Conservation (phyloP, 2,329 filamentous ascomycete species). For the Setomelanomma holmii region DNA sequence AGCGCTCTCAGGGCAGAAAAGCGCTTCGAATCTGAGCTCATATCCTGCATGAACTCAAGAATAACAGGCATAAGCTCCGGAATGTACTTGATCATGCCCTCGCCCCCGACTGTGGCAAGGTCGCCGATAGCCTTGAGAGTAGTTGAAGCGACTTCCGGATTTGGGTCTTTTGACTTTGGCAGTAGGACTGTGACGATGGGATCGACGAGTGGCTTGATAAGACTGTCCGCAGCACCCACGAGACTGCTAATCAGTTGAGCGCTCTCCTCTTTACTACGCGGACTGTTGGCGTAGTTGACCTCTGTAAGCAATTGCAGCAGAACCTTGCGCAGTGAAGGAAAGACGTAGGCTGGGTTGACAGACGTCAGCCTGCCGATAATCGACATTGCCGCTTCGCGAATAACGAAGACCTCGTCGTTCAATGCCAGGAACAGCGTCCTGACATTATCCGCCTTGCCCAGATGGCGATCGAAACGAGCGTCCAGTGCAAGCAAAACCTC, state of each 20-base stretch:
- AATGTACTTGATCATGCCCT: conserved; percentile 92
- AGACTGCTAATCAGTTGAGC: conserved; percentile 91
- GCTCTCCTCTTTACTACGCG: conserved; percentile 95
- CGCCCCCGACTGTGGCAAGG: conserved; percentile 89
- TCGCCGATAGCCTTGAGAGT: conserved; percentile 96
- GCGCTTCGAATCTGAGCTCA: conserved; percentile 87
- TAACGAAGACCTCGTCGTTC: conserved; percentile 92
- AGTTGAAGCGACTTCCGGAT: conserved; percentile 87
- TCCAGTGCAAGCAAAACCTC: conserved; percentile 91
- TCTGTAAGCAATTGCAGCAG: conserved; percentile 96
- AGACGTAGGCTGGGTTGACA: conserved; percentile 95
- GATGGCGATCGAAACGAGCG: conserved; percentile 90
- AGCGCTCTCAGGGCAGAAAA: conserved; percentile 90
- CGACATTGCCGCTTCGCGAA: conserved; percentile 91
- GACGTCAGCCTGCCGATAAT: conserved; percentile 93
- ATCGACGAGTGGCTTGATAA: conserved; percentile 96
- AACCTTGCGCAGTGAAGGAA: conserved; percentile 92
- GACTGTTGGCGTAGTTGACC: conserved; percentile 92
- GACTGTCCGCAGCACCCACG: conserved; percentile 87
- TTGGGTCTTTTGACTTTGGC: conserved; percentile 86
- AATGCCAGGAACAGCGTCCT: conserved; percentile 93
- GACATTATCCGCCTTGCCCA: conserved; percentile 98
- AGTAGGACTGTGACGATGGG: conserved; percentile 95
- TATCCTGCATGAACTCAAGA: conserved; percentile 90
- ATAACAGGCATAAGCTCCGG: conserved; percentile 94